Conservation (phyloP, 2,329 filamentous ascomycete species). For the Onygena corvina region DNA sequence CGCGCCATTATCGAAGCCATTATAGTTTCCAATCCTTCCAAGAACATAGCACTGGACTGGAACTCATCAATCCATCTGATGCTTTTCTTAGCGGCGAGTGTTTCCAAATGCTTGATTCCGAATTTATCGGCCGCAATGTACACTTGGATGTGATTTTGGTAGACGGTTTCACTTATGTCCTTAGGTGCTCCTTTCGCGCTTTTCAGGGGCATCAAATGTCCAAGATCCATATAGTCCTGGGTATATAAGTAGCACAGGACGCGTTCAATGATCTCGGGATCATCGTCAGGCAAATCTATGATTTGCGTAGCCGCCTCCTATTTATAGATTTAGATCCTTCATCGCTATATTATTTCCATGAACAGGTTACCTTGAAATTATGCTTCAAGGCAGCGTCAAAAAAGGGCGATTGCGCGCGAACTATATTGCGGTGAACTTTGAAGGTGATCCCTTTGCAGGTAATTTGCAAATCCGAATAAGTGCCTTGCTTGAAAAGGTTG, state of each 20-base stretch:
- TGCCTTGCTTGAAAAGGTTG: not conserved
- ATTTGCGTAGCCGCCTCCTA: not conserved
- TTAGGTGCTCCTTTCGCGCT: not conserved
- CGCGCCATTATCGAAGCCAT: too few relatives aligned
- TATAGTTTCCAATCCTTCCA: too few relatives aligned
- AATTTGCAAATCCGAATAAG: slow-evolving; percentile 2
- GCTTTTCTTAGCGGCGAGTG: not conserved
- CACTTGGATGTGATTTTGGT: not conserved
- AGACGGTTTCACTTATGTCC: not conserved
- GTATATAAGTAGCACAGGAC: slow-evolving; percentile 2
- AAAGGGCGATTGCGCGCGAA: not conserved
- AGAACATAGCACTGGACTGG: too few relatives aligned
- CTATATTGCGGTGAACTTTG: not conserved
- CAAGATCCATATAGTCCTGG: not conserved
- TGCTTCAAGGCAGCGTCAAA: not conserved
- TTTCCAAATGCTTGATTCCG: not conserved
- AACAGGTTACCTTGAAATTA: not conserved
- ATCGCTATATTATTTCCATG: too few relatives aligned
- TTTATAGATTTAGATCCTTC: not conserved
- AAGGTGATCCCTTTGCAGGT: not conserved
- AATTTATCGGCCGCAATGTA: slow-evolving; percentile 5
- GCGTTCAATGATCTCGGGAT: slow-evolving; percentile 2
- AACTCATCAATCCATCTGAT: too few relatives aligned
- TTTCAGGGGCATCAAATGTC: not conserved
- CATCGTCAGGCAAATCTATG: not conserved